Conservation (phyloP, 139 green algal genomes). For the Asterochloris erici region DNA sequence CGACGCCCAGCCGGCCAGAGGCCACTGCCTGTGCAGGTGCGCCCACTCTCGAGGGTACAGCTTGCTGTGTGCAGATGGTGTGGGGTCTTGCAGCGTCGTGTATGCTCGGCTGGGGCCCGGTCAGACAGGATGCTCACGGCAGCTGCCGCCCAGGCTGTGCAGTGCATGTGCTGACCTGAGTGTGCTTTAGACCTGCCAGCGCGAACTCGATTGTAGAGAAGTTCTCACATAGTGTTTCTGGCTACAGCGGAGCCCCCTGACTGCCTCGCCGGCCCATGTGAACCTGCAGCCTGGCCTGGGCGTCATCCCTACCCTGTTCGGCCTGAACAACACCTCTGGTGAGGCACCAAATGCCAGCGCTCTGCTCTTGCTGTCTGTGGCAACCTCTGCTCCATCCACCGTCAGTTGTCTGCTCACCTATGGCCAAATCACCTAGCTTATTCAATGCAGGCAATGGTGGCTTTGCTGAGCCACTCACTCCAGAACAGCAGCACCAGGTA, state of each 20-base stretch:
- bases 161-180: neutral
- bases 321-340: constrained; percentile 53
- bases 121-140: no score
- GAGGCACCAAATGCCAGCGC: no score
- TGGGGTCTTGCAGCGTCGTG: no score
- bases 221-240: neutral
- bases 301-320: constrained; percentile 82
- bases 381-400: no score
- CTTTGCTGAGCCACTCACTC: constrained; percentile 63
- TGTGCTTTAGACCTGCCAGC: neutral
- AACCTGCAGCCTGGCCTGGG: constrained; percentile 38
- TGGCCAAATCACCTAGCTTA: no score
- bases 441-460: constrained; percentile 2
- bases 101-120: no score
- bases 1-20: constrained; percentile 55
- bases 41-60: neutral
- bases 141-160: no score
- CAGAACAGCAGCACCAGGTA: constrained; percentile 93
- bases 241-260: constrained; percentile 26
- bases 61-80: no score
- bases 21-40: constrained; percentile 24
- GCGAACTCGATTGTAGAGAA: no score
- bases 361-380: no score
- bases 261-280: constrained; percentile 29
- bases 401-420: no score